Evolutionary conservation across 495 filamentous ascomycete species (phyloP).

Genomic region (Cudoniella acicularis): DNA sequence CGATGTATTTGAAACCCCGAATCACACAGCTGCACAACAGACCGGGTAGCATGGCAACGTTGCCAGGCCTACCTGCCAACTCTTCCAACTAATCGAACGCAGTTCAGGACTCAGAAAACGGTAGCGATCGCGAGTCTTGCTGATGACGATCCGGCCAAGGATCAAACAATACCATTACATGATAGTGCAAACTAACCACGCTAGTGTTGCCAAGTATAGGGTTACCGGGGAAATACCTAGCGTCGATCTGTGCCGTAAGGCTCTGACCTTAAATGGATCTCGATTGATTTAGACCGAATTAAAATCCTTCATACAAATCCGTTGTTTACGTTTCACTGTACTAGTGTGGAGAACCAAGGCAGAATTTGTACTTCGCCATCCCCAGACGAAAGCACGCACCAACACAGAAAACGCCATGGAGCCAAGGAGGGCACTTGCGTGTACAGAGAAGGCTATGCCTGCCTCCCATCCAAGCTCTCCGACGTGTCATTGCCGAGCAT

Average conservation of each 20-base stretch:
- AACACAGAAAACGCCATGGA: background rate
- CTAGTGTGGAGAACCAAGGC: background rate
- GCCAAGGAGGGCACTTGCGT: background rate
- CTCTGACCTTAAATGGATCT: background rate
- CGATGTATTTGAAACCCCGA: background rate
- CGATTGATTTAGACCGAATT: background rate
- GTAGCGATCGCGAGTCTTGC: background rate
- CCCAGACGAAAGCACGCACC: background rate
- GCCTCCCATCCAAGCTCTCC: background rate
- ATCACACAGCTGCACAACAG: background rate
- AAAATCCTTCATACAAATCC: background rate
- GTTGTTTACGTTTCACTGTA: background rate
- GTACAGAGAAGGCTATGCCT: background rate
- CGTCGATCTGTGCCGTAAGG: constrained; percentile 7
- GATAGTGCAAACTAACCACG: background rate
- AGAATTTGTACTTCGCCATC: background rate
- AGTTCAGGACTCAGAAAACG: background rate
- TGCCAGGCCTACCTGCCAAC: no score
- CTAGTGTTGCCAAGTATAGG: constrained; percentile 9
- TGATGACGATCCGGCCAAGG: no score
- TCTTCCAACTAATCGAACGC: background rate
- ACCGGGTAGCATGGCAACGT: no score
- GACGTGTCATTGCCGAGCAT: background rate
- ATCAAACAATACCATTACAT: no score
- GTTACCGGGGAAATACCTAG: constrained; percentile 3